phyloP scores from a whole-genome alignment of 2,329 filamentous ascomycete species.

The Hypoxylon sp. region DNA sequence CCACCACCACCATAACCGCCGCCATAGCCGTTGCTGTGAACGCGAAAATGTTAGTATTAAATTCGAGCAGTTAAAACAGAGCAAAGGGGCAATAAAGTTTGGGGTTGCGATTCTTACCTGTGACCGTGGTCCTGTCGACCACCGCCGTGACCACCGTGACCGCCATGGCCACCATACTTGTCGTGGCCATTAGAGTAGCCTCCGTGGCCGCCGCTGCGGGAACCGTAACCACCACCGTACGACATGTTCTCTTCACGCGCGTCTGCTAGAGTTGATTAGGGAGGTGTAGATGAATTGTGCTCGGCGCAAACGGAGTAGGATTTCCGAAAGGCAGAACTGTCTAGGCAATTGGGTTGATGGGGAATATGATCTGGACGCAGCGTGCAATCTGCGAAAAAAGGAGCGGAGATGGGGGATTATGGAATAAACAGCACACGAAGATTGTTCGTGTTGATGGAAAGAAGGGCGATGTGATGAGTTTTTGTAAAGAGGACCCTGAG shows the following conservation, averaged over 20 bases:
- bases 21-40: constrained; percentile 64
- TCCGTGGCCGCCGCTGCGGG: constrained; percentile 60
- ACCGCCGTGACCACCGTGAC: constrained; percentile 50
- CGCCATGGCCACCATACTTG: constrained; percentile 44
- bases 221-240: constrained; percentile 71
- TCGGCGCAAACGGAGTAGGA: constrained; percentile 46
- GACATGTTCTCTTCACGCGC: constrained; percentile 68
- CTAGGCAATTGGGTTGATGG: constrained; percentile 18
- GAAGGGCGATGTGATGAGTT: constrained; percentile 42
- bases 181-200: constrained; percentile 48
- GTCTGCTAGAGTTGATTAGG: constrained; percentile 36
- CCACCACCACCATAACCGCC: constrained; percentile 60
- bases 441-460: constrained; percentile 43
- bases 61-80: constrained; percentile 52
- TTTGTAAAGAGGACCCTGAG: constrained; percentile 50
- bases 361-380: constrained; percentile 34
- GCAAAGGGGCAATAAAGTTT: constrained; percentile 1
- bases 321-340: not conserved
- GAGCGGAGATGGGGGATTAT: constrained; percentile 46
- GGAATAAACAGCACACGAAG: constrained; percentile 37
- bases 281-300: constrained; percentile 33
- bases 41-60: constrained; percentile 59
- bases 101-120: constrained; percentile 49
- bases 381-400: constrained; percentile 50
- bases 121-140: constrained; percentile 62